These are phyloP conservation scores for Oldenlandia corymbosa DNA, from an alignment of 257 asterid species.

Conservation along the genomic window DNA sequence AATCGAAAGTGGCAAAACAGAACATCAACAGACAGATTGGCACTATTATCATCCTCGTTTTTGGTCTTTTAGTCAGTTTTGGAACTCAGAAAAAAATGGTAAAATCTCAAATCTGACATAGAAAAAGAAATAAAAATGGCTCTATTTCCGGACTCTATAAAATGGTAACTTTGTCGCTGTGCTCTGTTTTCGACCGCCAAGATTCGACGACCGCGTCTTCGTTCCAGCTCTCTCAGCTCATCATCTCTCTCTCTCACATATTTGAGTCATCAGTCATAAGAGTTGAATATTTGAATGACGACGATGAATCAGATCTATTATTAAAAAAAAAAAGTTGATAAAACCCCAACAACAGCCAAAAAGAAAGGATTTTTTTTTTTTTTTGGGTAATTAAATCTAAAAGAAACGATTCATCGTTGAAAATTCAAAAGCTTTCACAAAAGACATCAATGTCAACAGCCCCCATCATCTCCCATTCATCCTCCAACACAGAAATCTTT, in stretches of 20 bases:
- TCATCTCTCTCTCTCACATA: too few relatives aligned
- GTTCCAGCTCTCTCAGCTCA: constrained; percentile 20
- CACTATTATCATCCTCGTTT: too few relatives aligned
- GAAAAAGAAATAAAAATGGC: not conserved
- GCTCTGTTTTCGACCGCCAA: constrained; percentile 1
- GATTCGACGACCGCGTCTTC: constrained; percentile 19
- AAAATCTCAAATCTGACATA: too few relatives aligned
- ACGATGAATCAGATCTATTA: too few relatives aligned
- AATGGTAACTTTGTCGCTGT: not conserved
- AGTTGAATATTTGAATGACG: too few relatives aligned
- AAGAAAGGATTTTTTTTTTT: too few relatives aligned
- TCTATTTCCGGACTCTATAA: not conserved
- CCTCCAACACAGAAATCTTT: not conserved
- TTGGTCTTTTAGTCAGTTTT: too few relatives aligned
- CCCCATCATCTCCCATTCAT: constrained; percentile 7
- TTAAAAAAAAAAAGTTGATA: not conserved
- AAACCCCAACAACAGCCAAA: not conserved
- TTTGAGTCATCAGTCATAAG: not conserved
- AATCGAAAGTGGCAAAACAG: too few relatives aligned
- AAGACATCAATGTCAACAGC: not conserved
- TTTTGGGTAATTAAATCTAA: not conserved
- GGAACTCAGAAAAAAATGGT: too few relatives aligned
- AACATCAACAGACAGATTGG: too few relatives aligned
- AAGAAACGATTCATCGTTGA: constrained; percentile 28
- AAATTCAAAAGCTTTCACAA: constrained; percentile 21